Percentiles rank a stretch among this genome's conserved stretches.
These are phyloP conservation scores for Hypoxylon sp. DNA, from an alignment of 2,329 filamentous ascomycete genomes.

Conservation along the genomic window DNA sequence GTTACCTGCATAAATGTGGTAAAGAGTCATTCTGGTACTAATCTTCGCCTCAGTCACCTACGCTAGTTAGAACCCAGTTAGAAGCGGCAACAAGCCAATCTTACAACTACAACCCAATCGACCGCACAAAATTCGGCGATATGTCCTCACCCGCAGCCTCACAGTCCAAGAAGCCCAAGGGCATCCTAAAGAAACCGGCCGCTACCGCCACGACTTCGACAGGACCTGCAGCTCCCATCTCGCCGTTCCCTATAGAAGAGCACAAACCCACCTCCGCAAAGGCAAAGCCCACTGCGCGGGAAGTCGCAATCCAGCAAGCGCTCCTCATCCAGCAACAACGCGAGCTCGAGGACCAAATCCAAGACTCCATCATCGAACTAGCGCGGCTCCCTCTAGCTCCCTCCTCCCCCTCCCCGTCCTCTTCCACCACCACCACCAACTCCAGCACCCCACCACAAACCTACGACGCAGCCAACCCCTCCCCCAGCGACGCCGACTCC, in stretches of 20 bases:
- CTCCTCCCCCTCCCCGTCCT: conserved; percentile 34
- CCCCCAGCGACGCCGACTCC: conserved; percentile 58
- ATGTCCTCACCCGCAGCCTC: conserved; percentile 44
- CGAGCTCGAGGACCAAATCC: conserved; percentile 80
- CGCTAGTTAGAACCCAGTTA: too few species aligned
- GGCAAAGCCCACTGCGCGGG: conserved; percentile 62
- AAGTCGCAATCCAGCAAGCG: conserved; percentile 86
- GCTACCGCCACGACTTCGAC: conserved; percentile 59
- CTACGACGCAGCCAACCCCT: conserved; percentile 37
- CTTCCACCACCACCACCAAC: conserved; percentile 31
- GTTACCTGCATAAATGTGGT: too few species aligned
- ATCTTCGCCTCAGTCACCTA: too few species aligned
- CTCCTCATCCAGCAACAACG: conserved; percentile 86
- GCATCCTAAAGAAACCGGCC: conserved; percentile 73
- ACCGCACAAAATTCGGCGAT: background rate
- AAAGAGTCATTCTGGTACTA: too few species aligned
- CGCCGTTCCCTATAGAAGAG: conserved; percentile 52
- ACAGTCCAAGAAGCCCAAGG: conserved; percentile 59
- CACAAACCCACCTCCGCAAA: conserved; percentile 48
- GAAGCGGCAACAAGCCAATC: too few species aligned
- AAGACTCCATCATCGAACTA: conserved; percentile 79
- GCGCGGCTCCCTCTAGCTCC: conserved; percentile 69
- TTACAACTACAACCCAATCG: background rate
- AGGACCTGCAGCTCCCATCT: conserved; percentile 18
- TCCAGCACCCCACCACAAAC: conserved; percentile 32